These are phyloP conservation scores for Raffaelea ambrosiae DNA, from an alignment of 2,329 filamentous ascomycete species.

Conservation along the genomic window DNA sequence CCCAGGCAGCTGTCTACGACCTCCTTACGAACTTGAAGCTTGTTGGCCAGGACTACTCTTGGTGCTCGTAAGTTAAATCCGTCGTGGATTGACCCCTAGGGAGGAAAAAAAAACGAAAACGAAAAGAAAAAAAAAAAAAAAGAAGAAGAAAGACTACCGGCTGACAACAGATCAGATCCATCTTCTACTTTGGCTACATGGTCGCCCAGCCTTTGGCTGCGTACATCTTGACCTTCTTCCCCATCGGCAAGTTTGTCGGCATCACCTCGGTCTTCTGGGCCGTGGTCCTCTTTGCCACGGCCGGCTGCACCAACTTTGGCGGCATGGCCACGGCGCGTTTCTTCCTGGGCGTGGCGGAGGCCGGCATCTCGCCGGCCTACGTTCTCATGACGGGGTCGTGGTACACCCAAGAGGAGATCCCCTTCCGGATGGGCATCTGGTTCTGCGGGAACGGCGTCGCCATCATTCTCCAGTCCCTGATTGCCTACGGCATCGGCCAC, in stretches of 20 bases:
- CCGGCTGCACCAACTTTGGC: conserved; percentile 37
- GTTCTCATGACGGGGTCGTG: conserved; percentile 46
- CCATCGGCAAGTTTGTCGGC: conserved; percentile 44
- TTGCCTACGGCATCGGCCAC: conserved; percentile 43
- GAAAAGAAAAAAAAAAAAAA: no score
- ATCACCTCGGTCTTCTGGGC: conserved; percentile 47
- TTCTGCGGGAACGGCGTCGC: conserved; percentile 49
- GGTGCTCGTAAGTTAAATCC: conserved; percentile 22
- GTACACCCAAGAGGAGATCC: conserved; percentile 44
- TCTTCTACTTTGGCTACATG: conserved; percentile 52
- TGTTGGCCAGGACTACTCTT: conserved; percentile 7
- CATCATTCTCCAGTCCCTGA: conserved; percentile 45
- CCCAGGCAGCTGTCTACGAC: conserved; percentile 8
- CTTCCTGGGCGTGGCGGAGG: conserved; percentile 37
- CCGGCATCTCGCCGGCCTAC: conserved; percentile 41
- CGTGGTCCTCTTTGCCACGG: conserved; percentile 37
- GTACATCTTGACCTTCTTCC: conserved; percentile 41
- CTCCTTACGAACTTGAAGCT: conserved; percentile 3
- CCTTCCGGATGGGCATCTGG: conserved; percentile 40
- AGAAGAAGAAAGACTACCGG: no score
- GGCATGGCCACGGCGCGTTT: conserved; percentile 36
- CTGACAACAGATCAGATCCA: conserved; percentile 24
- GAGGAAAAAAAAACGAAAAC: no score
- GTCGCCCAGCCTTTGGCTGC: conserved; percentile 49
- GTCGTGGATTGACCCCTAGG: background rate